Percentiles rank a stretch among this genome's conserved stretches.
Conservation (phyloP, 345 rosid genomes). For the Camelina laxa region DNA sequence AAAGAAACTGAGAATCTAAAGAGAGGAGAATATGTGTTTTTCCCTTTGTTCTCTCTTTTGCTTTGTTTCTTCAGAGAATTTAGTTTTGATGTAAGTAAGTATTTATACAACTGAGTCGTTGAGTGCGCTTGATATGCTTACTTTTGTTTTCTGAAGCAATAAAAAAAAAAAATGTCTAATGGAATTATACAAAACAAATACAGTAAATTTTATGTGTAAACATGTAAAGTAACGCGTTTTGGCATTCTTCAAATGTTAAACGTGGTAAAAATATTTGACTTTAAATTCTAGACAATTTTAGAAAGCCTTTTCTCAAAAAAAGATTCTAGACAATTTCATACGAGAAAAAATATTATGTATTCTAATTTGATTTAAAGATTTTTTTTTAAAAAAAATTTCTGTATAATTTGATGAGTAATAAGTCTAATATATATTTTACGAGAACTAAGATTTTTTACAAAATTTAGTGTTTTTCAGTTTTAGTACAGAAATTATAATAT, state of each 20-base stretch:
- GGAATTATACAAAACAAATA: background rate
- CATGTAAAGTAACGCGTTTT: background rate
- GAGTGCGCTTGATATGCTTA: conserved; percentile 27
- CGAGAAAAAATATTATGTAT: too few relatives aligned
- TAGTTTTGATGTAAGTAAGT: conserved; percentile 32
- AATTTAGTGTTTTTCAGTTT: background rate
- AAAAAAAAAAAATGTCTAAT: background rate
- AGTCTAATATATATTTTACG: too few relatives aligned
- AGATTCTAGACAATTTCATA: background rate
- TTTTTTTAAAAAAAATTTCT: too few relatives aligned
- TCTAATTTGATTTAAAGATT: too few relatives aligned
- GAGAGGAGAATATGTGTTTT: conserved; percentile 26
- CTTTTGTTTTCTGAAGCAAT: background rate
- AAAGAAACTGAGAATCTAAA: conserved; percentile 35
- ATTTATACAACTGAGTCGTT: conserved; percentile 16
- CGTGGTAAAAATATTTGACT: background rate
- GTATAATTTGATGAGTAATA: too few relatives aligned
- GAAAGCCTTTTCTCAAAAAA: too few relatives aligned
- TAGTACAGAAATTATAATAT: too few relatives aligned
- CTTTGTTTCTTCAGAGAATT: conserved; percentile 36
- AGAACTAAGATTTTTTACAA: background rate
- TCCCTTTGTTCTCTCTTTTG: conserved; percentile 25
- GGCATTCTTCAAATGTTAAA: conserved; percentile 6
- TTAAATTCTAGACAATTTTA: background rate
- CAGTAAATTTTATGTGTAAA: background rate